phyloP scores from a whole-genome alignment of 352 stramenopile species.

The Phytophthora chlamydospora region DNA sequence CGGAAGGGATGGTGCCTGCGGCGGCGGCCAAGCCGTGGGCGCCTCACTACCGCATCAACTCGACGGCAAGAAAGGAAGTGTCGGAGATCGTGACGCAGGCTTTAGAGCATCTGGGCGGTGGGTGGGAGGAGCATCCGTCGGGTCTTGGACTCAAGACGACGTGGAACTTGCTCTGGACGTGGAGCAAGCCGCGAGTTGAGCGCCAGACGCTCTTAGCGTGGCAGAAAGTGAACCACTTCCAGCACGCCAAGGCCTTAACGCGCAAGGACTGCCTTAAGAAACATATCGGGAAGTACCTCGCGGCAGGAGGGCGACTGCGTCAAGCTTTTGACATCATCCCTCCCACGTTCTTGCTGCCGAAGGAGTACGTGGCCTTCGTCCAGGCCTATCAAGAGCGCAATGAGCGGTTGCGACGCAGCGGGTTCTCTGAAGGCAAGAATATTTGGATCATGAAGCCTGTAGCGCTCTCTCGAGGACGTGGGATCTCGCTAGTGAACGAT shows the following conservation, averaged over 20 bases:
- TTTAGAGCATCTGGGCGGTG: slow-evolving; percentile 49
- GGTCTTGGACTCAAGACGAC: slow-evolving; percentile 87
- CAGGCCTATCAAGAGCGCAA: slow-evolving; percentile 77
- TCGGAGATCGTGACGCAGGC: slow-evolving; percentile 80
- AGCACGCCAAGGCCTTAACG: slow-evolving; percentile 89
- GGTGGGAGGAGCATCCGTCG: slow-evolving; percentile 80
- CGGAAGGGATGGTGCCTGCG: slow-evolving; percentile 38
- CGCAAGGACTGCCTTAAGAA: slow-evolving; percentile 95
- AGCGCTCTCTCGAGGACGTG: slow-evolving; percentile 89
- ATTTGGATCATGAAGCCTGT: slow-evolving; percentile 96
- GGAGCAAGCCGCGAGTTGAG: slow-evolving; percentile 86
- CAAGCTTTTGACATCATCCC: slow-evolving; percentile 92
- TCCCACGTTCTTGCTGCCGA: slow-evolving; percentile 92
- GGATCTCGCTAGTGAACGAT: slow-evolving; percentile 93
- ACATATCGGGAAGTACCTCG: slow-evolving; percentile 72
- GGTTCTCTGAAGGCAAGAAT: slow-evolving; percentile 52
- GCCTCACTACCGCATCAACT: slow-evolving; percentile 86
- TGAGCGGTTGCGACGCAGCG: slow-evolving; percentile 19
- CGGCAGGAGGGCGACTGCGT: slow-evolving; percentile 51
- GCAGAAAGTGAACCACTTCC: slow-evolving; percentile 96
- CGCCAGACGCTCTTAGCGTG: slow-evolving; percentile 86
- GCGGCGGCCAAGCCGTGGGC: slow-evolving; percentile 46
- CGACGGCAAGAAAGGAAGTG: slow-evolving; percentile 75
- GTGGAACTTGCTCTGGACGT: slow-evolving; percentile 94
- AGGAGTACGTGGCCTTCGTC: slow-evolving; percentile 93